A percentile compares a stretch with the other conserved stretches of the same genome.
Conservation (phyloP, 192 early-diverging fungal genomes). For the Globomyces pollinis-pini region DNA sequence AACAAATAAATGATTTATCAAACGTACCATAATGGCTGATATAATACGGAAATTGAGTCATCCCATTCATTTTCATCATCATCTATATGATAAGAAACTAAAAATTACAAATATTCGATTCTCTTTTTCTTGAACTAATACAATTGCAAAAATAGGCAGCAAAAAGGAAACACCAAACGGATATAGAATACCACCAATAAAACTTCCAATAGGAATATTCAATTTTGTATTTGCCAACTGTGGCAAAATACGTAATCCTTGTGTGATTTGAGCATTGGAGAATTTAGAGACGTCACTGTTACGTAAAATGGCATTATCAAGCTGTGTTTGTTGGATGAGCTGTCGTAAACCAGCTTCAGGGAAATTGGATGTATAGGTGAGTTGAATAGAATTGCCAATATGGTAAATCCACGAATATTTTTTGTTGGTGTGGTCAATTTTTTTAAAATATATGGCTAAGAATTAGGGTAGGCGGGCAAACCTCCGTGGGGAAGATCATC, state of each 20-base stretch:
- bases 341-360: constrained; percentile 41
- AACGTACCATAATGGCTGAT: neutral
- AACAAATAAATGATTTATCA: constrained; percentile 19
- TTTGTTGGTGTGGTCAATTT: constrained; percentile 29
- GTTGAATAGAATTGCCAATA: constrained; percentile 32
- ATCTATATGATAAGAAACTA: too few relatives aligned
- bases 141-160: constrained; percentile 57
- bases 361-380: constrained; percentile 36
- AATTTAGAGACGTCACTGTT: constrained; percentile 25
- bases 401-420: constrained; percentile 15
- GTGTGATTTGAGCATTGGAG: constrained; percentile 43
- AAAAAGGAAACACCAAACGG: constrained; percentile 67
- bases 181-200: constrained; percentile 57
- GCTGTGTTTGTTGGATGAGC: constrained; percentile 36
- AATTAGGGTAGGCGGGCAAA: too few relatives aligned
- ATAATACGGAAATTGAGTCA: neutral
- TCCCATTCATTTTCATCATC: neutral
- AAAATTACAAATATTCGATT: constrained; percentile 55
- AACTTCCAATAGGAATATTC: constrained; percentile 41
- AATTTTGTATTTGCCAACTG: constrained; percentile 33
- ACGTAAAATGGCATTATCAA: constrained; percentile 28
- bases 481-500: constrained; percentile 48
- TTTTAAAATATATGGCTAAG: constrained; percentile 44
- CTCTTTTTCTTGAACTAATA: constrained; percentile 64
- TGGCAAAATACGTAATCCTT: constrained; percentile 57